These are phyloP conservation scores for Boletus rufocinnamomeus DNA, from an alignment of 768 basidiomycete species.

Conservation along the genomic window DNA sequence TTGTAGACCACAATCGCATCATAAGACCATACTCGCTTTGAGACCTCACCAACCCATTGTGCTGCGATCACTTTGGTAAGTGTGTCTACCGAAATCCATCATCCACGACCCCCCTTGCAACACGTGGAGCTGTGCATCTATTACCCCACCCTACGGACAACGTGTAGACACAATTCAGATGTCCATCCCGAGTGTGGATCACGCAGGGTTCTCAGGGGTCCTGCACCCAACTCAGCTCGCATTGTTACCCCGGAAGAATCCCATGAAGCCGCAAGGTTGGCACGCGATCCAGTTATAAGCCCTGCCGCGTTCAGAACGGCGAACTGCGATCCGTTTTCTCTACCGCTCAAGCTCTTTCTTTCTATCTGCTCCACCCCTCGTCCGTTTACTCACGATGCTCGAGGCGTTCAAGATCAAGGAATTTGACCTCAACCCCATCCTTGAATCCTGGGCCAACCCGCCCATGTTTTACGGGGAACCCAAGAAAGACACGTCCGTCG, in stretches of 20 bases:
- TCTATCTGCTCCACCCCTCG: neutral
- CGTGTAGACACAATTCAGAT: constrained; percentile 15
- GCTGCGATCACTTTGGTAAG: constrained; percentile 8
- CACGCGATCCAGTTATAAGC: constrained; percentile 33
- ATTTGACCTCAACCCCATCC: constrained; percentile 71
- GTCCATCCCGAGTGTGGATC: constrained; percentile 8
- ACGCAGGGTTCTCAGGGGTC: constrained; percentile 25
- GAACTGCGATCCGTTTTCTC: constrained; percentile 20
- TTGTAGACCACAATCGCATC: neutral
- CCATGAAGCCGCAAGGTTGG: constrained; percentile 27
- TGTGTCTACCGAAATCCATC: neutral
- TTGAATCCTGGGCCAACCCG: constrained; percentile 62
- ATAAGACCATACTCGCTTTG: neutral
- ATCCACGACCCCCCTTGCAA: constrained; percentile 6
- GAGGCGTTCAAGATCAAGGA: constrained; percentile 80
- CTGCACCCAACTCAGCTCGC: constrained; percentile 9
- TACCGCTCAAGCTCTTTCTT: constrained; percentile 11
- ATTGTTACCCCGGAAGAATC: constrained; percentile 31
- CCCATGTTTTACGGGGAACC: constrained; percentile 68
- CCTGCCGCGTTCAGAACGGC: constrained; percentile 14
- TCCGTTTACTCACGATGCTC: constrained; percentile 44
- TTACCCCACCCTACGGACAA: constrained; percentile 11
- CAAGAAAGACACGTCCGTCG: constrained; percentile 68
- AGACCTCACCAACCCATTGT: neutral
- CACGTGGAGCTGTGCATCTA: constrained; percentile 23